These are phyloP conservation scores for Naegleria gruberi DNA, from an alignment of 208 protist species.

Conservation along the genomic window DNA sequence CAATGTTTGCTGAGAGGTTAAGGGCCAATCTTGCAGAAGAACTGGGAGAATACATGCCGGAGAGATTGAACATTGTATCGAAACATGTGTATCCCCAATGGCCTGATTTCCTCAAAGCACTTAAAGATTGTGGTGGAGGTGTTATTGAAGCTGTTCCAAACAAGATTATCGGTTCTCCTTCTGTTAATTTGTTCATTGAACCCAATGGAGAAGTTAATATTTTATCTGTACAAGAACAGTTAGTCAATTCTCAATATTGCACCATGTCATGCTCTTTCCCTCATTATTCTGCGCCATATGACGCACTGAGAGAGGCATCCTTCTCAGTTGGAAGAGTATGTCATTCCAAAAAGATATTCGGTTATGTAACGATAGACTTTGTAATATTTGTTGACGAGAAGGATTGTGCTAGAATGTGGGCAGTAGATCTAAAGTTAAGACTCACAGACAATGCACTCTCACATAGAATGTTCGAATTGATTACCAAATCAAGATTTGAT, in stretches of 20 bases:
- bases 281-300: slow-evolving; percentile 47
- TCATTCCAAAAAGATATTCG: slow-evolving; percentile 65
- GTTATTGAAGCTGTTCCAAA: slow-evolving; percentile 70
- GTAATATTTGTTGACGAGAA: slow-evolving; percentile 44
- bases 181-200: slow-evolving; percentile 70
- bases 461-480: slow-evolving; percentile 35
- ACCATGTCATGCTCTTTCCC: slow-evolving; percentile 63
- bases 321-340: slow-evolving; percentile 57
- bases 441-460: slow-evolving; percentile 64
- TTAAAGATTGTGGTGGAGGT: slow-evolving; percentile 57
- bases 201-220: slow-evolving; percentile 61
- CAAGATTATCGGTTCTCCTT: slow-evolving; percentile 46
- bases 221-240: slow-evolving; percentile 68
- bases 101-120: slow-evolving; percentile 59
- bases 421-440: slow-evolving; percentile 72
- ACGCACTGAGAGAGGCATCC: slow-evolving; percentile 54
- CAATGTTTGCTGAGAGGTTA: background rate
- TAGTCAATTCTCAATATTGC: slow-evolving; percentile 60
- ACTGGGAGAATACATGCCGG: slow-evolving; percentile 55
- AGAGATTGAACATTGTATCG: slow-evolving; percentile 63
- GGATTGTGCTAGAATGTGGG: slow-evolving; percentile 52
- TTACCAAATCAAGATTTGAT: background rate
- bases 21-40: slow-evolving; percentile 39
- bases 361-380: slow-evolving; percentile 75
- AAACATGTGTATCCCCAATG: slow-evolving; percentile 63